Evolutionary conservation across 2,329 filamentous ascomycete species (phyloP), one percentile per base, ranked within the genome.

Genomic region (Hymenoscyphus linearis): DNA sequence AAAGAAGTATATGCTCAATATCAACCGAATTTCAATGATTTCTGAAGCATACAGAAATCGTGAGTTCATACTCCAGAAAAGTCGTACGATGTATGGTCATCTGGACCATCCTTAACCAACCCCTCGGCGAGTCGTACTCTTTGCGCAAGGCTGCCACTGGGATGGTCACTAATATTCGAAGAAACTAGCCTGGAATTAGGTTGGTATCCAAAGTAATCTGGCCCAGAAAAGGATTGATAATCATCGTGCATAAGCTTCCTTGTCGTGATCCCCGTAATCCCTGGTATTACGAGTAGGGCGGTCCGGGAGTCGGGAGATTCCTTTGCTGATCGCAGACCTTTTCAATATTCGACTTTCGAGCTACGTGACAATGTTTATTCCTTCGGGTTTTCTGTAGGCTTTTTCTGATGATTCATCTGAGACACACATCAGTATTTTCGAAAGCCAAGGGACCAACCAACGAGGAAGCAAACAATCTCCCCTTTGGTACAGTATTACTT

Each of bases 161-260:
- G n/a, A 47, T 13, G 25, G n/a, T 9, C 16, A 25, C 25, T 22
- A 52, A 44, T 10, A 13, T 25, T 25, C 35, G 22, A 27, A 25
- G 35, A 50, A 27, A 58, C 44, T 58, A 52, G 27, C 27, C 56
- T 44, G 27, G 9, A 58, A 40, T 16, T 40, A 7, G 40, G 34
- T 34, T 25, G 40, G 9, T 36, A 26, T 31, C 18, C 37, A 25
- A 13, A 31, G 37, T 52, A 16, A 22, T 25, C 37, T 52, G n/a
- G 18, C 25, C 44, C 22, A 18, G 16, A 31, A 27, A 25, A 10
- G 36, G 62, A 59, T 64, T 61, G 55, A 64, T 64, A 64, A 64
- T 64, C 62, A 57, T 16, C 59, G 57, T 64, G 62, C 62, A 64
- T 64, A 59, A 18, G 44, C 36, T 34, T 47, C 53, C 56, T 58